These are phyloP conservation scores for Cicer yamashitae DNA, from an alignment of 306 rosid species.

Conservation along the genomic window DNA sequence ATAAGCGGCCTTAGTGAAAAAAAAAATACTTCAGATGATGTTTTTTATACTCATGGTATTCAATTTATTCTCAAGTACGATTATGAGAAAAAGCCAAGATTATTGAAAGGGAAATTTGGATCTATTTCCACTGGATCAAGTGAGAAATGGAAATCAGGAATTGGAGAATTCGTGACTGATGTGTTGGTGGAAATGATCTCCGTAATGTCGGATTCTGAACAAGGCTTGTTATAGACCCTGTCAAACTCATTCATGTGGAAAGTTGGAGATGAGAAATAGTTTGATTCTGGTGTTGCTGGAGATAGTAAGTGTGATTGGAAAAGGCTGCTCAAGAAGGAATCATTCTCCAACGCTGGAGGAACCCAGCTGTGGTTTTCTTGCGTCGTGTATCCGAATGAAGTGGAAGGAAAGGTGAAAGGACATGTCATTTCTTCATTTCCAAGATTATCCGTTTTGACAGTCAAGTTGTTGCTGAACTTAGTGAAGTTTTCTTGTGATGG, in stretches of 20 bases:
- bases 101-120: conserved; percentile 66
- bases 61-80: conserved; percentile 19
- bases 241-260: conserved; percentile 52
- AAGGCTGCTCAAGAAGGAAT: conserved; percentile 54
- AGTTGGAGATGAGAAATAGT: conserved; percentile 52
- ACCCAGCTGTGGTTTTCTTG: conserved; percentile 50
- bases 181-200: conserved; percentile 76
- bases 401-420: conserved; percentile 70
- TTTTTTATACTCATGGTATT: not conserved
- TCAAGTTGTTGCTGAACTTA: conserved; percentile 46
- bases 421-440: conserved; percentile 52
- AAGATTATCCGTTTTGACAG: conserved; percentile 46
- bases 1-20: not conserved
- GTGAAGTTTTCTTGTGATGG: conserved; percentile 45
- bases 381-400: conserved; percentile 56
- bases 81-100: conserved; percentile 63
- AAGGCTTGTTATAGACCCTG: conserved; percentile 44
- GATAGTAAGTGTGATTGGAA: conserved; percentile 56
- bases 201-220: conserved; percentile 57
- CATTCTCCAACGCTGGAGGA: conserved; percentile 51
- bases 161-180: conserved; percentile 73
- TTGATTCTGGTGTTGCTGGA: conserved; percentile 56
- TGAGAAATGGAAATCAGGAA: conserved; percentile 68
- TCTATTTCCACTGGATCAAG: conserved; percentile 62
- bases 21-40: not conserved